Conservation (phyloP, 306 rosid genomes). For the Rosa lucieae region DNA sequence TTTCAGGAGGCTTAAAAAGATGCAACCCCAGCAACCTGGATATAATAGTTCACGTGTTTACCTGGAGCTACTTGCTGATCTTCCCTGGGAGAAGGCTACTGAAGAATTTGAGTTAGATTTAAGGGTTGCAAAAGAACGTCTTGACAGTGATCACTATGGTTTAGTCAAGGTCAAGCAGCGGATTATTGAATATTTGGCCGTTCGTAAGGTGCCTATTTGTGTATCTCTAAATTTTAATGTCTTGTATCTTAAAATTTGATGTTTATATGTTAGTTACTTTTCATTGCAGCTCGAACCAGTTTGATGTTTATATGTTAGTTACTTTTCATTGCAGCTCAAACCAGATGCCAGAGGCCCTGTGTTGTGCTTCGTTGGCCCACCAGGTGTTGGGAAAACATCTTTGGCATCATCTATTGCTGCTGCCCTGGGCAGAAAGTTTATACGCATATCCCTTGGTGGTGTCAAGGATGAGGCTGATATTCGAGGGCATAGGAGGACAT, state of each 20-base stretch:
- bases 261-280: conserved; percentile 29
- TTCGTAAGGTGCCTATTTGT: conserved; percentile 72
- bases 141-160: conserved; percentile 93
- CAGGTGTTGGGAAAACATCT: conserved; percentile 98
- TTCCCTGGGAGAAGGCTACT: conserved; percentile 87
- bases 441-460: conserved; percentile 97
- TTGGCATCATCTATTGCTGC: conserved; percentile 96
- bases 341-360: conserved; percentile 99
- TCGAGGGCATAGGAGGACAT: conserved; percentile 97
- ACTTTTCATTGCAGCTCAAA: conserved; percentile 69
- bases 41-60: conserved; percentile 88
- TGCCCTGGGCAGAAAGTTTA: conserved; percentile 85
- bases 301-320: conserved; percentile 33
- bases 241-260: conserved; percentile 24
- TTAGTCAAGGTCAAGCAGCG: conserved; percentile 91
- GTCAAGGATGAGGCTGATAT: conserved; percentile 98
- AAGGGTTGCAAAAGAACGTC: conserved; percentile 82
- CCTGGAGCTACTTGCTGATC: conserved; percentile 96
- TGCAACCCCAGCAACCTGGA: conserved; percentile 99
- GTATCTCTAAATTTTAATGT: conserved; percentile 10
- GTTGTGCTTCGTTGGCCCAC: conserved; percentile 96
- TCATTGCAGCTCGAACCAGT: conserved; percentile 88
- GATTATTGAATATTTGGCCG: conserved; percentile 92
- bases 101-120: conserved; percentile 83
- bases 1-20: conserved; percentile 93